Evolutionary conservation across 2,329 filamentous ascomycete species (phyloP).

Genomic region (Onygena corvina): DNA sequence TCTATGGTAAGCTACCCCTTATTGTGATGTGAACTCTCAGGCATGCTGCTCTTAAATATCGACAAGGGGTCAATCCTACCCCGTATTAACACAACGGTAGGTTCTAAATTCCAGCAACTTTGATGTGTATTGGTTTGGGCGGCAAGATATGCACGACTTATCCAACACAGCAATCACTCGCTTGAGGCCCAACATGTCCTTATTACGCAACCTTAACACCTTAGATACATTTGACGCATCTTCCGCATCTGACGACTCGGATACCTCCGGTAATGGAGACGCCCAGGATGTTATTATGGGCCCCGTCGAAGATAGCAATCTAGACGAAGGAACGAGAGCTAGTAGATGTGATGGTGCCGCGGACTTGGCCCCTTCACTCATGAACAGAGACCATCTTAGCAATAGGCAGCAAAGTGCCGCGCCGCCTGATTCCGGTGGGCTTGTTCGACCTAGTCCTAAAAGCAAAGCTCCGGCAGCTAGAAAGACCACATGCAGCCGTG

Average conservation of each 20-base stretch:
- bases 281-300: background rate
- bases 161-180: conserved; percentile 14
- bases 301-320: no score
- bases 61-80: background rate
- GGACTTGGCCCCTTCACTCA: background rate
- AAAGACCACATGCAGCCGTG: background rate
- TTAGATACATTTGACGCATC: background rate
- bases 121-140: conserved; percentile 19
- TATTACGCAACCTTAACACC: conserved; percentile 1
- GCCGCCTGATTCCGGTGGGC: background rate
- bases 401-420: background rate
- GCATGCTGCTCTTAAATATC: background rate
- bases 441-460: background rate
- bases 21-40: background rate
- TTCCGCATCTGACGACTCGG: background rate
- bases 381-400: background rate
- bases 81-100: conserved; percentile 12
- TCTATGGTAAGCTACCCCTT: conserved; percentile 14
- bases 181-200: conserved; percentile 14
- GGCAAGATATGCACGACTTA: conserved; percentile 14
- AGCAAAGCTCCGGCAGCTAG: background rate
- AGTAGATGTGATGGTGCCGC: background rate
- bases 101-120: conserved; percentile 19
- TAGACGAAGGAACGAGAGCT: background rate
- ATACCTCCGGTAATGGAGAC: background rate